These are phyloP conservation scores for Flaveria brownii DNA, from an alignment of 129 eudicot species.

Conservation along the genomic window DNA sequence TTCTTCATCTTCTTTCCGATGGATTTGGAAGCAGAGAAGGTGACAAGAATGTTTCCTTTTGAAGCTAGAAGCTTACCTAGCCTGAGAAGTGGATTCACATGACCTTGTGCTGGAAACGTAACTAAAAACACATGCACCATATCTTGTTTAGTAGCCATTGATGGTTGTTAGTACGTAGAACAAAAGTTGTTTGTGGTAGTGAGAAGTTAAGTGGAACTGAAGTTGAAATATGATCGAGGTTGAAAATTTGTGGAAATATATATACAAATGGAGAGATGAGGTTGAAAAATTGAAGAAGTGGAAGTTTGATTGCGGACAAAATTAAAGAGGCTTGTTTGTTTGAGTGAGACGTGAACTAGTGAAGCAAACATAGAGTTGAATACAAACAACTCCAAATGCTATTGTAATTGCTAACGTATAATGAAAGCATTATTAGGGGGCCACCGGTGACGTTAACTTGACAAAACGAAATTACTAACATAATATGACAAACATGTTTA, in stretches of 20 bases:
- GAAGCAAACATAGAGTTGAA: not conserved
- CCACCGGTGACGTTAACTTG: not conserved
- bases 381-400: not conserved
- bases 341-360: no score
- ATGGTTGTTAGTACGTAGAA: not conserved
- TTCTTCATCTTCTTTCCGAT: conserved; percentile 32
- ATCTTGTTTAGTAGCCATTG: not conserved
- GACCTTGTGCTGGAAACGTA: no score
- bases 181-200: not conserved
- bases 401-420: conserved; percentile 20
- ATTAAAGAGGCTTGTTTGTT: not conserved
- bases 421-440: not conserved
- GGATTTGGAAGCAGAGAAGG: conserved; percentile 32
- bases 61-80: conserved; percentile 39
- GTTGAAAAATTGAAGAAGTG: conserved; percentile 6
- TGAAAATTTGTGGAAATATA: not conserved
- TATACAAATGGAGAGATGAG: not conserved
- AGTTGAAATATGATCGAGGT: not conserved
- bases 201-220: not conserved
- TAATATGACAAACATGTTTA: no score
- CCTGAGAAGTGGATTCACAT: conserved; percentile 36
- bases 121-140: conserved; percentile 32
- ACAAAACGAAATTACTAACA: no score
- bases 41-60: conserved; percentile 38
- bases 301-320: not conserved